Evolutionary conservation across 805 yeast species (phyloP), one percentile per base, ranked within the genome.

Genomic region (Candida palmyrensis): DNA sequence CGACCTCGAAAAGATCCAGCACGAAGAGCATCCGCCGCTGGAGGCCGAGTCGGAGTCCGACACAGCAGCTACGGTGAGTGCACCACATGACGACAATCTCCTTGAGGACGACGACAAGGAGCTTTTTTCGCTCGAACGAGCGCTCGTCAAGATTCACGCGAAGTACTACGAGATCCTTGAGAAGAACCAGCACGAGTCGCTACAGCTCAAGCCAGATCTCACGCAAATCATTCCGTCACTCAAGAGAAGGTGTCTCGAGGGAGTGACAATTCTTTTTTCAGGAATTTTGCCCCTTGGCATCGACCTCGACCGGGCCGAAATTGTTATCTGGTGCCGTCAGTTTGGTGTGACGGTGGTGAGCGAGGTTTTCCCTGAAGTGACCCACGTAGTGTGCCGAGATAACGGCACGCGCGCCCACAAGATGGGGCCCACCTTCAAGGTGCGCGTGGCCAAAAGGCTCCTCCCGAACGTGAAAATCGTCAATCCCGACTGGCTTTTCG

Each of bases 261-360:
- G 80, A 5, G 72, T 79, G 29, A 75, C 76, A 3, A 74, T 92
- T 35, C 69, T 90, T 13, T 82, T 92, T 44, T 82, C 95, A 3
- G 97, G 97, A 0, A 69, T 90, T n/a, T 71, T 92, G 15, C 97
- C 97, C 1, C 52, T 86, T n/a, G 92, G 92, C 1, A 68, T 79
- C 9, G 72, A 77, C 35, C 59, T 84, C 12, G 79, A 82, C 33
- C 61, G 70, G 21, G 92, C 94, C 3, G 96, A 87, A 51, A 84
- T 92, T 27, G 96, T 89, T 2, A 76, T 81, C 15, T 90, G 97
- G 97, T 84, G 90, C 9, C 73, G 75, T 31, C 85, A 89, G 35
- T 90, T 90, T 67, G 98, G 98, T 1, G 97, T 96, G 0, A 67
- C 67, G 2, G 88, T 90, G 6, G 82, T 82, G 1, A 66, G 78